Base-by-base conservation (phyloP, 2,329 filamentous ascomycete genomes). In the Tolypocladium nubicola region DNA sequence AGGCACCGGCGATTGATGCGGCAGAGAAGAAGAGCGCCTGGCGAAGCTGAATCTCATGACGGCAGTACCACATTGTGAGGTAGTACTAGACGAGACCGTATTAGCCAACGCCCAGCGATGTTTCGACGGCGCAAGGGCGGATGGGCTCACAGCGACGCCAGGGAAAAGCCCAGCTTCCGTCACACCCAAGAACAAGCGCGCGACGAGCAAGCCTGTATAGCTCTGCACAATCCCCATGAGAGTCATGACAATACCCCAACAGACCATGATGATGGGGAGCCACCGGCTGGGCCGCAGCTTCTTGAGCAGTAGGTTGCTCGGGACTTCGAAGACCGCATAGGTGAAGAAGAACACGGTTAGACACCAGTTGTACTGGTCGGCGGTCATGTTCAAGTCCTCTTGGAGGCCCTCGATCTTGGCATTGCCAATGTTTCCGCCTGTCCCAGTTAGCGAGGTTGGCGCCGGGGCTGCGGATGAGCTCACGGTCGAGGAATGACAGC, bases 11-110 rank as follows among this genome's bases (percentile, higher is more conserved):
- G 0, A 94, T 75, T 0, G 90, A 89, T 0, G 89, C 89, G 0
- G 89, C 88, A 0, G 87, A 89, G 75, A 93, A 95, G 78, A 94
- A 93, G 55, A 92, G 81, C 1, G 89, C 88, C 60, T 79, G 76
- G 0, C 80, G 73, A 26, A 80, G 67, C 56, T 80, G 78, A 37
- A 81, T 77, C 59, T 83, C 80, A 54, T 79, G 75, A n/a, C 80
- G 75, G 23, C 75, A 79, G 58, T 84, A 84, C 80, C 79, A 83
- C 74, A 80, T 80, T 0, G 79, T 82, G 2, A 83, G 65, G 57
- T 81, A 81, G 58, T 80, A 80, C 67, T 76, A n/a, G 21, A 33
- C 19, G 2, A 55, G 33, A 56, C 45, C 30, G 23, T 16, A 26
- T 43, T 3, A 39, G 41, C 9, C 19, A n/a, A n/a, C 41, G 5